A percentile compares a stretch with the other conserved stretches of the same genome.
Evolutionary conservation across 163 green algal species (phyloP).

Genomic region (Trebouxiophyceae sp.): DNA sequence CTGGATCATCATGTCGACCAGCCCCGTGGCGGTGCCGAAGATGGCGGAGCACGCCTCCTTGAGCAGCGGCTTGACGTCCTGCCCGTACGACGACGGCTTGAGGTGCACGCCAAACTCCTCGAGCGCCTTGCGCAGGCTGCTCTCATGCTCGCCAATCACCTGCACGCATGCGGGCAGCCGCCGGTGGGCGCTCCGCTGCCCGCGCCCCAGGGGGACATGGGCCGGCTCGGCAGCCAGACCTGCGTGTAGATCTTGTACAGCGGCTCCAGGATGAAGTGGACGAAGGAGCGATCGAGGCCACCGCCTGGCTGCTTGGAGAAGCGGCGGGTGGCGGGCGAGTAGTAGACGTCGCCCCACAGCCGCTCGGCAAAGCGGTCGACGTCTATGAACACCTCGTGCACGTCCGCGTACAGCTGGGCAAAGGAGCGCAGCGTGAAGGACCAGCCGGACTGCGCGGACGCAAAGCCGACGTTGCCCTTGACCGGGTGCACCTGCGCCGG

Average conservation of each 20-base stretch:
- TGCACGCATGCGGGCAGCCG: not conserved
- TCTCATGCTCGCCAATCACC: slow-evolving; percentile 43
- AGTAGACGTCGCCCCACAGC: slow-evolving; percentile 97
- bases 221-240: slow-evolving; percentile 8
- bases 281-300: slow-evolving; percentile 70
- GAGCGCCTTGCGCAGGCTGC: slow-evolving; percentile 45
- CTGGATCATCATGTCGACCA: slow-evolving; percentile 84
- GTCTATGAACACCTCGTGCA: slow-evolving; percentile 52
- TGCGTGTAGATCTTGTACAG: slow-evolving; percentile 95
- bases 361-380: slow-evolving; percentile 66
- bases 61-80: slow-evolving; percentile 91
- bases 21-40: slow-evolving; percentile 63
- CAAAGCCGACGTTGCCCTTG: slow-evolving; percentile 87
- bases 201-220: no score
- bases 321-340: slow-evolving; percentile 42
- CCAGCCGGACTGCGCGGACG: slow-evolving; percentile 70
- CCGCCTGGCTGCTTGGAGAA: slow-evolving; percentile 30
- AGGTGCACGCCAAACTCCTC: slow-evolving; percentile 83
- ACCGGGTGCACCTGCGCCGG: slow-evolving; percentile 73
- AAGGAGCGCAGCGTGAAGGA: slow-evolving; percentile 93
- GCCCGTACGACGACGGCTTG: slow-evolving; percentile 58
- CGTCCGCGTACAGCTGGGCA: slow-evolving; percentile 73
- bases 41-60: slow-evolving; percentile 68
- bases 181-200: not conserved
- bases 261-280: slow-evolving; percentile 94